A percentile compares a stretch with the other conserved stretches of the same genome.
Evolutionary conservation across 2,329 filamentous ascomycete genomes (phyloP).

Genomic region (Fusarium sp.): DNA sequence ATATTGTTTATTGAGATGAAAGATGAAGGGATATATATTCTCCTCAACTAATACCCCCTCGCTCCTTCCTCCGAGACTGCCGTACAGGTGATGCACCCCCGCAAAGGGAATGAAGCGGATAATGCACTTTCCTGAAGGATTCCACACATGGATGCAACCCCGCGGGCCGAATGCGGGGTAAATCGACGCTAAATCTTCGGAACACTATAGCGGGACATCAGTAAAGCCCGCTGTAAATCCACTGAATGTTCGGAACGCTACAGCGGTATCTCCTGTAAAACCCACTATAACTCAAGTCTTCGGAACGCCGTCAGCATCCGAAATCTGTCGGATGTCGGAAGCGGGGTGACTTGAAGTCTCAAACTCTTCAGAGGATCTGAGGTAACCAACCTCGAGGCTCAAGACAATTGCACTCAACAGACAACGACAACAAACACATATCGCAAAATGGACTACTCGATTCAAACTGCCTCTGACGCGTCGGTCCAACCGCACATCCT

Average conservation of each 20-base stretch:
- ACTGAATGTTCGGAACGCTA: background rate
- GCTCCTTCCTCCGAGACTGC: background rate
- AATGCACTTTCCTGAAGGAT: background rate
- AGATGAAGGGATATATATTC: conserved; percentile 2
- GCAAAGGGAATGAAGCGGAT: background rate
- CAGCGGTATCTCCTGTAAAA: background rate
- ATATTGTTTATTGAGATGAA: background rate
- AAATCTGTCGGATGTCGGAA: conserved; percentile 33
- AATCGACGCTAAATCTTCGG: background rate
- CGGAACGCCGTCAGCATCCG: background rate
- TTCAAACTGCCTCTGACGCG: conserved; percentile 26
- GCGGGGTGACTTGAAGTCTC: background rate
- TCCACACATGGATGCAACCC: background rate
- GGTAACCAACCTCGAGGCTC: no score
- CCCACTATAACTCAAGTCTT: background rate
- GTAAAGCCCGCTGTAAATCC: background rate
- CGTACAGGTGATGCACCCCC: conserved; percentile 5
- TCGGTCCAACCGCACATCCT: conserved; percentile 27
- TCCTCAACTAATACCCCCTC: background rate
- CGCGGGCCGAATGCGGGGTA: background rate
- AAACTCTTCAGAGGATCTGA: no score
- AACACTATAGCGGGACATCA: background rate
- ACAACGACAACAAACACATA: background rate
- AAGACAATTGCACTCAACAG: background rate
- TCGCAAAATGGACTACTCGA: conserved; percentile 24